Percentiles rank a stretch among this genome's conserved stretches.
Evolutionary conservation across 192 early-diverging fungal genomes (phyloP).

Genomic region (Coemansia sp.): DNA sequence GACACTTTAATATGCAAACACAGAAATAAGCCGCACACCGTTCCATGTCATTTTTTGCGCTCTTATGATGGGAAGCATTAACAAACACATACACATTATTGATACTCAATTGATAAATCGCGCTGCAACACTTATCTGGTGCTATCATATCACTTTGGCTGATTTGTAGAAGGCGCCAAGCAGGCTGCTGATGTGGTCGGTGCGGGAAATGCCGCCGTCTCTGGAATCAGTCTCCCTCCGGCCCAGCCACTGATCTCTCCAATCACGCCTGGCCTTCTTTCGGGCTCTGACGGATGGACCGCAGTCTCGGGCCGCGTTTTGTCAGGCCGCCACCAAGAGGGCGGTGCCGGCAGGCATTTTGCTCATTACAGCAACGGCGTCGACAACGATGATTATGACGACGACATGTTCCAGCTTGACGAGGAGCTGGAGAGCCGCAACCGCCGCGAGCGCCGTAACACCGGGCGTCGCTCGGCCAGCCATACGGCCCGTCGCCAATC

Average conservation of each 20-base stretch:
- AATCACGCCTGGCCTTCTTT: slow-evolving; percentile 13
- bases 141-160: too few species aligned
- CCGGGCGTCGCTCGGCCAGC: slow-evolving; percentile 24
- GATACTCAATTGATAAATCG: too few species aligned
- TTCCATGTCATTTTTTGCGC: too few species aligned
- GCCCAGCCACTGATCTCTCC: slow-evolving; percentile 27
- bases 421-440: slow-evolving; percentile 67
- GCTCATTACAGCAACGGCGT: slow-evolving; percentile 1
- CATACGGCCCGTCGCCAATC: slow-evolving; percentile 30
- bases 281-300: slow-evolving; percentile 28
- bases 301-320: slow-evolving; percentile 28
- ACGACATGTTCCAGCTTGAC: slow-evolving; percentile 77
- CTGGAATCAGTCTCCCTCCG: slow-evolving; percentile 20
- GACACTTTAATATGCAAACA: too few species aligned
- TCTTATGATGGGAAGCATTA: too few species aligned
- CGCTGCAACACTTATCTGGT: too few species aligned
- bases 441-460: slow-evolving; percentile 32
- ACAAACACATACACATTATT: too few species aligned
- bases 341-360: not conserved
- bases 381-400: slow-evolving; percentile 58
- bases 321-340: slow-evolving; percentile 7
- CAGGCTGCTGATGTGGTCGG: not conserved
- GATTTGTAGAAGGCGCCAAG: slow-evolving; percentile 15
- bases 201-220: not conserved
- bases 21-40: too few species aligned